phyloP scores from a whole-genome alignment of 2,329 filamentous ascomycete genomes.

The Colletotrichum sp. region DNA sequence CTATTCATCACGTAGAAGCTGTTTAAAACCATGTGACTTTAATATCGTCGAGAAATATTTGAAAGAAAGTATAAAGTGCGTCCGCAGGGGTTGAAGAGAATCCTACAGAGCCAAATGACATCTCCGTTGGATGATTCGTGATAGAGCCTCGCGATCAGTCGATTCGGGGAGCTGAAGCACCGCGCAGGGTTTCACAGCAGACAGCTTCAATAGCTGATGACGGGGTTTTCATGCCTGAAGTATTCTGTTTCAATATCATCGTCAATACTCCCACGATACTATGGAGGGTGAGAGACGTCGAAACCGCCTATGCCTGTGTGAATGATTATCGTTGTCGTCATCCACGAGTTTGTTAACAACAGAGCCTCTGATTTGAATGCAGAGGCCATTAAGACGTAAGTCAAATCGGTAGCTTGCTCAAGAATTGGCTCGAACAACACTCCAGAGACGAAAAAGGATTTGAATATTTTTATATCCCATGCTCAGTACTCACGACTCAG shows the following conservation, averaged over 20 bases:
- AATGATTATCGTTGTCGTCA: rapidly evolving
- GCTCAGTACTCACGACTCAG: rapidly evolving
- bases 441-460: neutral
- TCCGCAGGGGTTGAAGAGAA: neutral
- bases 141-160: neutral
- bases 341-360: neutral
- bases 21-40: too few species aligned
- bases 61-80: too few species aligned
- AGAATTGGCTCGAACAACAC: too few species aligned
- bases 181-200: rapidly evolving
- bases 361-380: rapidly evolving
- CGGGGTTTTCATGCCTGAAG: neutral
- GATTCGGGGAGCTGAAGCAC: neutral
- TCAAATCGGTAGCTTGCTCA: too few species aligned
- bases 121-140: neutral
- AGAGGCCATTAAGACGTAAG: neutral
- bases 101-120: neutral
- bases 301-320: rapidly evolving
- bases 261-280: rapidly evolving
- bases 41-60: too few species aligned
- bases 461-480: neutral
- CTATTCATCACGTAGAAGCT: too few species aligned
- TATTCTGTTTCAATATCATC: rapidly evolving
- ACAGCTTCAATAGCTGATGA: rapidly evolving
- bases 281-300: rapidly evolving